Evolutionary conservation across 2,329 filamentous ascomycete genomes (phyloP).

Genomic region (Simplicillium aogashimaense): DNA sequence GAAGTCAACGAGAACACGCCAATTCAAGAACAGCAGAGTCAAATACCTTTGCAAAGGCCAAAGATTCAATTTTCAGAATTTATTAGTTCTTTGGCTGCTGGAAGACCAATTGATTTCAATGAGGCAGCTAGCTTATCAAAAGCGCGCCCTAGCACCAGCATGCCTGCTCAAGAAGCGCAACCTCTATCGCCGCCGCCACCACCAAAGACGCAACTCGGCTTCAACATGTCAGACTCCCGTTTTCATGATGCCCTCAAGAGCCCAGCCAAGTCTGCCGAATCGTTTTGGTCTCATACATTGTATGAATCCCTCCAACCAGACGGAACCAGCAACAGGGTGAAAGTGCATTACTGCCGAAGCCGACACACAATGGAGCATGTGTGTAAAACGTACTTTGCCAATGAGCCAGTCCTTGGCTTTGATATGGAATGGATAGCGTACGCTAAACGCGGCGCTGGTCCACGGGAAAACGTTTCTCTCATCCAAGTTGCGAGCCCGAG

Average conservation of each 20-base stretch:
- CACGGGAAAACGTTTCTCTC: conserved; percentile 65
- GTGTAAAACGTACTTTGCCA: conserved; percentile 52
- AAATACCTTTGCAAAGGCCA: neutral
- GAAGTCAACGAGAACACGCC: neutral
- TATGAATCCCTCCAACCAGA: conserved; percentile 45
- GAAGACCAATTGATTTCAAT: too few species aligned
- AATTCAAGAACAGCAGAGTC: neutral
- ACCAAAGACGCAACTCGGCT: too few species aligned
- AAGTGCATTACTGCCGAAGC: conserved; percentile 69
- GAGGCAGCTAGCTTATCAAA: too few species aligned
- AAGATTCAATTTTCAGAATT: too few species aligned
- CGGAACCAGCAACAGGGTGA: conserved; percentile 41
- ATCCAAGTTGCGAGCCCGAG: conserved; percentile 74
- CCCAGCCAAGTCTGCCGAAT: conserved; percentile 30
- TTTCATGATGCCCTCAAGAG: conserved; percentile 40
- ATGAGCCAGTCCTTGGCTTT: conserved; percentile 69
- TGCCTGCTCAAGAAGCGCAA: too few species aligned
- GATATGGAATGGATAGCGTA: conserved; percentile 75
- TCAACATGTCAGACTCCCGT: conserved; percentile 33
- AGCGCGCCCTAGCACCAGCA: too few species aligned
- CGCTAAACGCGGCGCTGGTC: conserved; percentile 31
- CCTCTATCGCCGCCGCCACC: too few species aligned
- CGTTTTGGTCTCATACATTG: conserved; percentile 59
- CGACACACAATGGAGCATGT: conserved; percentile 57
- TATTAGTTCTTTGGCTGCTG: too few species aligned